Base-by-base conservation (phyloP, 2,329 filamentous ascomycete species). In the Ophiostoma perfectum region DNA sequence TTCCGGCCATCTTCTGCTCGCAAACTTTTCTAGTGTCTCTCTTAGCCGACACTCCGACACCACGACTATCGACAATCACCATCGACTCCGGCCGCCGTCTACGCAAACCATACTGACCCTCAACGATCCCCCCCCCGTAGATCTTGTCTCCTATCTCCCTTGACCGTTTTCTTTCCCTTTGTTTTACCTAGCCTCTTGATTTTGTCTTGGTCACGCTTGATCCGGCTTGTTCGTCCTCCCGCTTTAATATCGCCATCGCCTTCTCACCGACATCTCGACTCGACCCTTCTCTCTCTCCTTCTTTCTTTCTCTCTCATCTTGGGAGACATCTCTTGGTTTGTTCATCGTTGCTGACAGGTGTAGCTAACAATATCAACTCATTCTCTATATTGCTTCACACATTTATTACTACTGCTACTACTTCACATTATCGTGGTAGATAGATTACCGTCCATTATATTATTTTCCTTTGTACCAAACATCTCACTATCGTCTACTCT, bases 1-100 rank as follows among this genome's bases (percentile, higher is more conserved):
- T 68, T 69, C 65, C 68, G 62, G 65, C 47, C 47, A 67, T n/a
- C 38, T 64, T 41, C 64, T 47, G 14, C 45, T 55, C 49, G 27
- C 27, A 27, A 27, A 14, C n/a, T n/a, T 27, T 41, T 12, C 11
- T n/a, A 3, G 9, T 12, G n/a, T 36, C 5, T 6, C 16, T 58
- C 18, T 58, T 27, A 11, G 4, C 36, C 27, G 55, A 60, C 55
- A 14, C 18, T 55, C 49, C 18, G 47, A n/a, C 27, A 38, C 27
- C 27, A 18, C 55, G 27, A 60, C 55, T 14, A 52, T 55, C 27
- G 14, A 60, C 27, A 18, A 5, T 36, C 52, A 16, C 27, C 14
- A 14, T 1, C 55, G 11, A 36, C 55, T 38, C 55, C 55, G 2
- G 27, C 55, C 14, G 11, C 27, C 27, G 11, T 60, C 55, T 36